Percentiles rank a stretch among this genome's conserved stretches.
Evolutionary conservation across 176 grass and related monocot genomes (phyloP).

Genomic region (Musa acuminata): DNA sequence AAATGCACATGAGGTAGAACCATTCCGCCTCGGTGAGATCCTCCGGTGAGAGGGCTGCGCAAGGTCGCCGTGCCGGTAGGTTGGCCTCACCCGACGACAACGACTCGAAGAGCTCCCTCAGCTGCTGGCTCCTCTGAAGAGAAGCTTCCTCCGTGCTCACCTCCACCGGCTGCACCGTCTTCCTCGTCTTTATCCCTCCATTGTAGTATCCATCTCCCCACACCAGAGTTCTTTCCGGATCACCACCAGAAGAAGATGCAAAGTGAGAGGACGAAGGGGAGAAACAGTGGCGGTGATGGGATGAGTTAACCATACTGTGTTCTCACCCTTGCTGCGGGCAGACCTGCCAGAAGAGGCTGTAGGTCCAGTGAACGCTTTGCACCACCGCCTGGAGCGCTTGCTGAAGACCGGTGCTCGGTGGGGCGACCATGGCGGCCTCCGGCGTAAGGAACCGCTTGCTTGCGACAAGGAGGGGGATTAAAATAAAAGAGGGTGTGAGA

Average conservation of each 20-base stretch:
- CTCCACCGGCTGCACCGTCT: constrained; percentile 47
- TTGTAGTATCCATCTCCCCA: constrained; percentile 90
- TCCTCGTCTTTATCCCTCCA: constrained; percentile 75
- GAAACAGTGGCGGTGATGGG: too few species aligned
- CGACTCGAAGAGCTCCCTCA: constrained; percentile 70
- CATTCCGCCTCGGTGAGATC: constrained; percentile 88
- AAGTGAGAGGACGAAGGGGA: too few species aligned
- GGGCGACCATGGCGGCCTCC: background rate
- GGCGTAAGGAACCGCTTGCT: too few species aligned
- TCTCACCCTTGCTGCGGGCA: constrained; percentile 46
- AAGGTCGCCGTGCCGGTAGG: constrained; percentile 28
- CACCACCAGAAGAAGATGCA: too few species aligned
- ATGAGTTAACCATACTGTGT: too few species aligned
- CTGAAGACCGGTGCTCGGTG: constrained; percentile 10
- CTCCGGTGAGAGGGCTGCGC: constrained; percentile 74
- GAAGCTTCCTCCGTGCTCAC: constrained; percentile 36
- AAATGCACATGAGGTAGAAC: constrained; percentile 94
- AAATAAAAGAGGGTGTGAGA: too few species aligned
- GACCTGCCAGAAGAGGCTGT: constrained; percentile 74
- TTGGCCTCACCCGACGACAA: constrained; percentile 33
- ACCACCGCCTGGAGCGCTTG: constrained; percentile 54
- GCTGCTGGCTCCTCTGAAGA: constrained; percentile 59
- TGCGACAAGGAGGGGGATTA: too few species aligned
- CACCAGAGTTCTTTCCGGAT: constrained; percentile 35
- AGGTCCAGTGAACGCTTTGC: constrained; percentile 65